Percentiles rank a stretch among this genome's conserved stretches.
Evolutionary conservation across 345 rosid genomes (phyloP).

Genomic region (Ricinus communis): DNA sequence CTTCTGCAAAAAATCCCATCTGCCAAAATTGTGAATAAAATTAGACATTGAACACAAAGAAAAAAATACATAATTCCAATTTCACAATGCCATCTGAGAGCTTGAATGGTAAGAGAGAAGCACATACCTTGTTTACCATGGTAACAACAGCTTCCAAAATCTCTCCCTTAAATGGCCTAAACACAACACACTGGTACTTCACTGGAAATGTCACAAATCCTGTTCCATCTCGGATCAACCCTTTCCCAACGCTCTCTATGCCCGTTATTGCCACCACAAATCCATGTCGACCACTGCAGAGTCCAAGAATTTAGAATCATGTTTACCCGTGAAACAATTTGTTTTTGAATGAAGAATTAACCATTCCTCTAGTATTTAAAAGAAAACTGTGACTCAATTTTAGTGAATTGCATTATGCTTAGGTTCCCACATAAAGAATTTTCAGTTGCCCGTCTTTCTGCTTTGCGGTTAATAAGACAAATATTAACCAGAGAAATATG

Average conservation of each 20-base stretch:
- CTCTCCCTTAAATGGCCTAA: constrained; percentile 91
- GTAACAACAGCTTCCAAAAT: constrained; percentile 92
- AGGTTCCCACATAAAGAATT: background rate
- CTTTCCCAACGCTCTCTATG: constrained; percentile 78
- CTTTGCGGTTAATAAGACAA: no score
- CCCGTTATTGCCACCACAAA: constrained; percentile 91
- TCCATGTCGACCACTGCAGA: constrained; percentile 78
- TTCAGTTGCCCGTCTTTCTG: no score
- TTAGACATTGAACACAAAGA: background rate
- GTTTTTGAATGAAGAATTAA: background rate
- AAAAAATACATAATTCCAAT: background rate
- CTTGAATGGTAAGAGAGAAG: background rate
- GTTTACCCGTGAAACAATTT: background rate
- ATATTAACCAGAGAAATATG: no score
- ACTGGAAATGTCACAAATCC: constrained; percentile 84
- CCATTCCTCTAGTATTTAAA: background rate
- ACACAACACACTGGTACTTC: constrained; percentile 82
- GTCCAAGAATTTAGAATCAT: background rate
- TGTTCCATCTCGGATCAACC: constrained; percentile 87
- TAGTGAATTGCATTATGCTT: background rate
- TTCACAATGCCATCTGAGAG: background rate
- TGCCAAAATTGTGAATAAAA: constrained; percentile 21
- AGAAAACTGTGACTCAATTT: background rate
- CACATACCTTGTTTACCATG: constrained; percentile 72
- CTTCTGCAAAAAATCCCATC: constrained; percentile 98